A percentile compares a stretch with the other conserved stretches of the same genome.
Evolutionary conservation across 768 basidiomycete genomes (phyloP).

Genomic region (Xerocomus spinulosus): DNA sequence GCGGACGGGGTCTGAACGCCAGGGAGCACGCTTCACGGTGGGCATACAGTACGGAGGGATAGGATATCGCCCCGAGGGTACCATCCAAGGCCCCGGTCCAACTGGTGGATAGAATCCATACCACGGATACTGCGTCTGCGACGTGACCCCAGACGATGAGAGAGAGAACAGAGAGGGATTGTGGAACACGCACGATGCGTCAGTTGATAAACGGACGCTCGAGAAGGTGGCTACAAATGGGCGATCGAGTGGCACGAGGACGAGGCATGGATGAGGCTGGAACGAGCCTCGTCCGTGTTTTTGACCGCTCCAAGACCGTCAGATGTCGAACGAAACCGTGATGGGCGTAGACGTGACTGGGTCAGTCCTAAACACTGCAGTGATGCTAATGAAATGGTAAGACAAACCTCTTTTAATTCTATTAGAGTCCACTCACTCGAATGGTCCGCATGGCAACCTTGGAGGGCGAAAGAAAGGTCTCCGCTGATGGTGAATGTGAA

Average conservation of each 20-base stretch:
- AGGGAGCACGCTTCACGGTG: neutral
- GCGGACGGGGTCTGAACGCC: neutral
- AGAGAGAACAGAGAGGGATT: neutral
- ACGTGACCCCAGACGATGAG: neutral
- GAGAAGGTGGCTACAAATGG: neutral
- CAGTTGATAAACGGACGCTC: neutral
- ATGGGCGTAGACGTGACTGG: neutral
- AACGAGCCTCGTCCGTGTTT: too few relatives aligned
- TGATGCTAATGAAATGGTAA: too few relatives aligned
- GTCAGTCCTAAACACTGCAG: too few relatives aligned
- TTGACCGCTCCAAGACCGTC: neutral
- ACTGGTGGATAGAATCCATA: neutral
- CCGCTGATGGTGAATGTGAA: neutral
- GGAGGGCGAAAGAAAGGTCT: neutral
- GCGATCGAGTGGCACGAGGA: slow-evolving; percentile 7
- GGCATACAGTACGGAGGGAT: neutral
- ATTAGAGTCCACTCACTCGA: neutral
- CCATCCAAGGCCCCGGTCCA: neutral
- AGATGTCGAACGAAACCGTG: neutral
- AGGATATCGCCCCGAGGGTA: neutral
- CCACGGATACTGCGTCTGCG: neutral
- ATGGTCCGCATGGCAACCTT: neutral
- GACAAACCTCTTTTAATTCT: neutral
- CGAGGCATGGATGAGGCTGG: neutral
- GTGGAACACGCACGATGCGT: neutral